Base-by-base conservation (phyloP, 2,329 filamentous ascomycete species). In the Colletotrichum nymphaeae region DNA sequence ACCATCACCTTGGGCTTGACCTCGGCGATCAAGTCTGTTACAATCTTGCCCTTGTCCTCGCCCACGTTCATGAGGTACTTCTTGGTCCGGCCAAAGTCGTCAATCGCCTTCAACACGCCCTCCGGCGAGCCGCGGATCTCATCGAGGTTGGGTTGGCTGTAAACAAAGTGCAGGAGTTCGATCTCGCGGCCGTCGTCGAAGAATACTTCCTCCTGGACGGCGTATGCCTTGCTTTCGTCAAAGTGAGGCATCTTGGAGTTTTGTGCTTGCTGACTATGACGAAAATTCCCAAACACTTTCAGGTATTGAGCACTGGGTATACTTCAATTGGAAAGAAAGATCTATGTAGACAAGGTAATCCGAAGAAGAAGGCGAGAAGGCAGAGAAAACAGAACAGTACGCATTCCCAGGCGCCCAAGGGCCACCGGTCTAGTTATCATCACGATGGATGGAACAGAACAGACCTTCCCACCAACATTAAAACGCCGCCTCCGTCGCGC, bases 61-160 rank as follows among this genome's bases (percentile, higher is more conserved):
- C 94, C 94, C 2, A 97, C 90, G 76, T 95, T 96, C 92, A 96
- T 96, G 64, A 96, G 88, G 75, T 92, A 93, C 79, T 92, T 93
- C 74, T 89, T 87, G 3, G 88, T 91, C 56, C 89, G 77, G 22
- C 78, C 84, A 76, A 82, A 96, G 65, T 93, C 89, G 78, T 96
- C 93, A 80, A 96, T 95, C 32, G 90, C 90, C 30, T 87, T 85
- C 0, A 95, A 85, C 1, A 96, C 88, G 69, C 87, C 88, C 19
- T 87, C 79, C 0, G 93, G 93, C 24, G 89, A 91, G 24, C 89
- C 90, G 63, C 91, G 87, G 68, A 95, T 87, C 64, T 90, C 84
- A 3, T 92, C 88, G 32, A 94, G 81, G 73, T 92, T 85, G 1
- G 90, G 86, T 49, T 90, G 89, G 67, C 81, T 83, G 80, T 92